These are phyloP conservation scores for Xylariaceae sp. DNA, from an alignment of 2,329 filamentous ascomycete species.

Conservation along the genomic window DNA sequence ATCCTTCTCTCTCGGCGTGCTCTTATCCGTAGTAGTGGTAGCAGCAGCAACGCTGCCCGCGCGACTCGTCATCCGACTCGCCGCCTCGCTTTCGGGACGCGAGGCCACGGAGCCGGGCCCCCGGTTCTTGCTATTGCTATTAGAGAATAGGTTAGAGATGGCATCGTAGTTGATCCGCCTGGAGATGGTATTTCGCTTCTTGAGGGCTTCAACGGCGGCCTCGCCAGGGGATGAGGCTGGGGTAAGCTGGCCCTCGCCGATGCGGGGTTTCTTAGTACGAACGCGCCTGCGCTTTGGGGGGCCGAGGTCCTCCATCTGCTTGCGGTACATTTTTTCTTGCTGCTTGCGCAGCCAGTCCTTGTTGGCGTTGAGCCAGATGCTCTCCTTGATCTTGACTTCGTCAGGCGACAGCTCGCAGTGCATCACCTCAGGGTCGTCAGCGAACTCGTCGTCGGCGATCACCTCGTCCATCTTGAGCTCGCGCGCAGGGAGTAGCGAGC, in stretches of 20 bases:
- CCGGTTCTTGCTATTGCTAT: slow-evolving; percentile 43
- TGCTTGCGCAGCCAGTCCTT: slow-evolving; percentile 89
- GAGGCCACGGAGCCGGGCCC: slow-evolving; percentile 54
- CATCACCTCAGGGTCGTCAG: slow-evolving; percentile 82
- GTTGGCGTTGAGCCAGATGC: slow-evolving; percentile 93
- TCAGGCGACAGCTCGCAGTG: slow-evolving; percentile 74
- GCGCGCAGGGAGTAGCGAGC: slow-evolving; percentile 50
- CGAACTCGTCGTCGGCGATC: slow-evolving; percentile 81
- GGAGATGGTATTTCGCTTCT: slow-evolving; percentile 65
- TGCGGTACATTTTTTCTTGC: slow-evolving; percentile 79
- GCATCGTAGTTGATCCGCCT: slow-evolving; percentile 76
- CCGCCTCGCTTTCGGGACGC: slow-evolving; percentile 46
- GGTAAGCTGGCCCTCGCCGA: slow-evolving; percentile 66
- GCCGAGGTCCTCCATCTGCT: slow-evolving; percentile 58
- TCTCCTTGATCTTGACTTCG: slow-evolving; percentile 82
- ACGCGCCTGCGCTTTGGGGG: slow-evolving; percentile 62
- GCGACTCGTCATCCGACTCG: slow-evolving; percentile 40
- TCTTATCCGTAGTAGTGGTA: slow-evolving; percentile 24
- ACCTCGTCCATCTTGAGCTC: slow-evolving; percentile 62
- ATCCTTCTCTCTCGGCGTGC: slow-evolving; percentile 29
- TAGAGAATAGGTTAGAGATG: slow-evolving; percentile 58
- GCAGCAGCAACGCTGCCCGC: slow-evolving; percentile 33
- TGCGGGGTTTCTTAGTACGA: slow-evolving; percentile 52
- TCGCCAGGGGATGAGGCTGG: slow-evolving; percentile 70
- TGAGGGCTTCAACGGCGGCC: slow-evolving; percentile 68